Base-by-base conservation (phyloP, 176 grass and related monocot genomes). In the Oryza punctata region DNA sequence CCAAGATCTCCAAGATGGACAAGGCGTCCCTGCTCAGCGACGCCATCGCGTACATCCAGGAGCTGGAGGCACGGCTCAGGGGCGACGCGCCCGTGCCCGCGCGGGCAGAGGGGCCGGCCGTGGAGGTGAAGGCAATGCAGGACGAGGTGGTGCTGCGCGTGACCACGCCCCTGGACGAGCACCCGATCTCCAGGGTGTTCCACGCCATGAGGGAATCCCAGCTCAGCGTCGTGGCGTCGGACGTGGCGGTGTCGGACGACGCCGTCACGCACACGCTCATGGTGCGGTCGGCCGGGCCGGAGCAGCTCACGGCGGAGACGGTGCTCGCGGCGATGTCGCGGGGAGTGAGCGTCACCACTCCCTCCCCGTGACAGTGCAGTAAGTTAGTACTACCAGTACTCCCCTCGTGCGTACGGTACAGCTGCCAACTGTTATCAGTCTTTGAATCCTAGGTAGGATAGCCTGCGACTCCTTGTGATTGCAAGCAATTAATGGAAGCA, bases 1-100 rank as follows among this genome's bases (percentile, higher is more conserved):
- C 92, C 12, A 92, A 90, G 75, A 97, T 97, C 45, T 92, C 92
- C 28, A 97, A 97, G 86, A 97, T 92, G 92, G 94, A 97, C 82
- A 97, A 97, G 80, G 94, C 94, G 9, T 97, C 94, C 2, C 69
- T 97, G 70, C 87, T 97, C 25, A 89, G 90, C 78, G 90, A 97
- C 67, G 92, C 92, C 84, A 97, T 94, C 79, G 64, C 92, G 1
- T 89, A 97, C 88, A 94, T 97, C 85, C 85, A 92, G 70, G 92
- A 97, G 82, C 89, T 97, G 83, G 92, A 97, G 75, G 69, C 52
- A 10, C 84, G 82, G 1, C 73, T 97, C 46, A 77, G 75, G 30
- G 76, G 82, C 57, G 27, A 63, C 57, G 49, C 14, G 61, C 72
- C 85, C 67, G 66, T 12, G 28, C 67, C 76, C 4, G 82, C 84